phyloP scores from a whole-genome alignment of 2,329 filamentous ascomycete species.

The Cladosporium sp. region DNA sequence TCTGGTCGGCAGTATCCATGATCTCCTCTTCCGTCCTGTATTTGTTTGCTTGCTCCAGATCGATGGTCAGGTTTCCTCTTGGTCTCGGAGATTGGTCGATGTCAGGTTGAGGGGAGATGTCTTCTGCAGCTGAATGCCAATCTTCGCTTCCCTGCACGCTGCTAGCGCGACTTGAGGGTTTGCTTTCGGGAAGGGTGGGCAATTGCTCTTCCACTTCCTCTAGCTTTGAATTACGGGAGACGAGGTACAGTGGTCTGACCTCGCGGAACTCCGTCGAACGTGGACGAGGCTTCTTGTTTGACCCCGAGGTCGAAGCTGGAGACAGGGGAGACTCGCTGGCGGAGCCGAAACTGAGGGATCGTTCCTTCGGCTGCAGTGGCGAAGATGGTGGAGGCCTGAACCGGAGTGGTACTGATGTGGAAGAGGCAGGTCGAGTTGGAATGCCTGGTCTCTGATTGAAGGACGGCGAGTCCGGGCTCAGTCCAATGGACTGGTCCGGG shows the following conservation, averaged over 20 bases:
- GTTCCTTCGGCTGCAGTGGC: conserved; percentile 21
- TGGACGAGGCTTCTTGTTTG: conserved; percentile 15
- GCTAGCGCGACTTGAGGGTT: conserved; percentile 37
- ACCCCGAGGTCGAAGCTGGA: conserved; percentile 13
- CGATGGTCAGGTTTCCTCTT: conserved; percentile 20
- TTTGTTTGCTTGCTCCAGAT: conserved; percentile 21
- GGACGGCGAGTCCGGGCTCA: background rate
- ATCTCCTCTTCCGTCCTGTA: conserved; percentile 37
- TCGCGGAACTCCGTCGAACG: conserved; percentile 41
- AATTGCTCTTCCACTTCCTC: conserved; percentile 42
- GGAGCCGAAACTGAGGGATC: conserved; percentile 29
- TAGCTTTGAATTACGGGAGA: conserved; percentile 58
- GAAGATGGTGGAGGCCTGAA: conserved; percentile 29
- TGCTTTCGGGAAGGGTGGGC: conserved; percentile 49
- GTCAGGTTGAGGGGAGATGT: conserved; percentile 17
- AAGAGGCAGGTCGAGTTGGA: conserved; percentile 22
- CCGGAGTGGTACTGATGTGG: conserved; percentile 32
- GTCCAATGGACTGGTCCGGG: background rate
- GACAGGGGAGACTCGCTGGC: conserved; percentile 16
- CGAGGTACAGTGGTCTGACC: conserved; percentile 75
- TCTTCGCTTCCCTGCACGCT: conserved; percentile 38
- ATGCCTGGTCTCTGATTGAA: background rate
- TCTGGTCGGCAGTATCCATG: conserved; percentile 56
- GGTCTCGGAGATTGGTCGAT: conserved; percentile 1
- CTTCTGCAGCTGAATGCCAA: conserved; percentile 42